These are phyloP conservation scores for Cryptococcus sp. DNA, from an alignment of 1,284 basidiomycete genomes.

Conservation along the genomic window DNA sequence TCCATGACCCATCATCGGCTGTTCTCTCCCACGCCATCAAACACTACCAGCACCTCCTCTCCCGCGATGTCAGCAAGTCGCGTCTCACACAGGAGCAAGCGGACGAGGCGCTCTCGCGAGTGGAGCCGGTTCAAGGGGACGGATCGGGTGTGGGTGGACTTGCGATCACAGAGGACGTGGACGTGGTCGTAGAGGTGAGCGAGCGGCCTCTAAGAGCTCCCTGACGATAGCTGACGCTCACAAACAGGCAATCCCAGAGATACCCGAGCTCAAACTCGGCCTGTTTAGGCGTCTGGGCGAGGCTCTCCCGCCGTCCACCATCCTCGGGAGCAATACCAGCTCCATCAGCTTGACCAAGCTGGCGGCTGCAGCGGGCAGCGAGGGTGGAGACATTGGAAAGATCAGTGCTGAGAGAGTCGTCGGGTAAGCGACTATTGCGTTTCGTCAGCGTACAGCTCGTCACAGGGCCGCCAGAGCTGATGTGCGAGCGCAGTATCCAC, in stretches of 20 bases:
- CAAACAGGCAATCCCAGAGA: constrained; percentile 80
- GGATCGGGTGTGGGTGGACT: constrained; percentile 37
- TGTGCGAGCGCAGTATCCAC: constrained; percentile 60
- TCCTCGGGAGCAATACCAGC: constrained; percentile 89
- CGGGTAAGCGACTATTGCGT: constrained; percentile 10
- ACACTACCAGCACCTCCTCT: constrained; percentile 65
- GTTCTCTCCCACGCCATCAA: constrained; percentile 34
- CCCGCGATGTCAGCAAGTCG: constrained; percentile 83
- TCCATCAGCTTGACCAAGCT: constrained; percentile 94
- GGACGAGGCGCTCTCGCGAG: constrained; percentile 65
- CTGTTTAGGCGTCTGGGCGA: constrained; percentile 72
- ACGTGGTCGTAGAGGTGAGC: constrained; percentile 83
- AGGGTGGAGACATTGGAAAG: constrained; percentile 53
- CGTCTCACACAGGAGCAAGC: constrained; percentile 67
- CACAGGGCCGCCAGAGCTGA: not conserved
- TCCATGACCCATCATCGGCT: constrained; percentile 40
- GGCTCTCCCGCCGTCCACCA: constrained; percentile 66
- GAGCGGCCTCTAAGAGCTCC: not conserved
- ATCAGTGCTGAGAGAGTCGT: constrained; percentile 65
- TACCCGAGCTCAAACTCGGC: constrained; percentile 70
- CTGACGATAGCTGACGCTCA: not conserved
- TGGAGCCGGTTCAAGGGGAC: constrained; percentile 57
- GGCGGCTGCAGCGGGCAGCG: constrained; percentile 68
- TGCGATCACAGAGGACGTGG: constrained; percentile 62
- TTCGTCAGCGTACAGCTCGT: not conserved